Percentiles rank a stretch among this genome's conserved stretches.
phyloP scores from a whole-genome alignment of 2,329 filamentous ascomycete species.

The Zasmidium cellare region DNA sequence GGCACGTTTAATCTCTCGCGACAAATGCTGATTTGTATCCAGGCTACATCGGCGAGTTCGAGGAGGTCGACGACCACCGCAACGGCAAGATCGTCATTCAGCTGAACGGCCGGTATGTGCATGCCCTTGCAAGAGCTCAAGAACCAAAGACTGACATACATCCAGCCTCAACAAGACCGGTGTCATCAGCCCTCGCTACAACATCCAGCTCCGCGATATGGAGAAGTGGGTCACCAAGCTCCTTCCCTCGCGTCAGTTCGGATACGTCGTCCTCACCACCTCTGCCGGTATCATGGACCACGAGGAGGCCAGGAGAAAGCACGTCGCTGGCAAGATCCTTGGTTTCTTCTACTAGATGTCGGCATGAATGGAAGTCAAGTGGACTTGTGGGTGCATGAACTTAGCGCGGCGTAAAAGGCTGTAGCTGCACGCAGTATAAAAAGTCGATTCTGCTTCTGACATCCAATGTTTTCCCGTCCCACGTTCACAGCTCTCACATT shows the following conservation, averaged over 20 bases:
- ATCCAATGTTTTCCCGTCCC: slow-evolving; percentile 3
- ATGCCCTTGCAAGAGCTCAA: neutral
- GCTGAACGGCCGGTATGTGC: slow-evolving; percentile 80
- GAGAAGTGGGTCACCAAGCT: slow-evolving; percentile 99
- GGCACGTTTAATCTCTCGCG: slow-evolving; percentile 91
- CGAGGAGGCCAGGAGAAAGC: slow-evolving; percentile 98
- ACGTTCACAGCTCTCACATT: neutral
- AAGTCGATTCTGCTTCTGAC: slow-evolving; percentile 9
- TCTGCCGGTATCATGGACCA: slow-evolving; percentile 99
- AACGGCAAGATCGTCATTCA: slow-evolving; percentile 99
- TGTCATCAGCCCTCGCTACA: slow-evolving; percentile 99
- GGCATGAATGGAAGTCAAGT: slow-evolving; percentile 10
- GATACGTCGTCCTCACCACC: slow-evolving; percentile 98
- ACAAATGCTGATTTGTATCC: slow-evolving; percentile 66
- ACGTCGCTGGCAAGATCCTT: slow-evolving; percentile 98
- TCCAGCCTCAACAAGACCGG: slow-evolving; percentile 89
- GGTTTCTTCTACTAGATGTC: slow-evolving; percentile 88
- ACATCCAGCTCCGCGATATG: slow-evolving; percentile 94
- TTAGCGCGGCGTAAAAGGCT: slow-evolving; percentile 16
- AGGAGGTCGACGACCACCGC: slow-evolving; percentile 99
- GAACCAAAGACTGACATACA: slow-evolving; percentile 10
- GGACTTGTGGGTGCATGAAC: slow-evolving; percentile 9
- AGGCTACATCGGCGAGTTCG: slow-evolving; percentile 99
- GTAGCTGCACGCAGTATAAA: slow-evolving; percentile 22
- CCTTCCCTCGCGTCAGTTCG: slow-evolving; percentile 98